phyloP scores from a whole-genome alignment of 805 yeast species.

The Spathaspora gorwiae region DNA sequence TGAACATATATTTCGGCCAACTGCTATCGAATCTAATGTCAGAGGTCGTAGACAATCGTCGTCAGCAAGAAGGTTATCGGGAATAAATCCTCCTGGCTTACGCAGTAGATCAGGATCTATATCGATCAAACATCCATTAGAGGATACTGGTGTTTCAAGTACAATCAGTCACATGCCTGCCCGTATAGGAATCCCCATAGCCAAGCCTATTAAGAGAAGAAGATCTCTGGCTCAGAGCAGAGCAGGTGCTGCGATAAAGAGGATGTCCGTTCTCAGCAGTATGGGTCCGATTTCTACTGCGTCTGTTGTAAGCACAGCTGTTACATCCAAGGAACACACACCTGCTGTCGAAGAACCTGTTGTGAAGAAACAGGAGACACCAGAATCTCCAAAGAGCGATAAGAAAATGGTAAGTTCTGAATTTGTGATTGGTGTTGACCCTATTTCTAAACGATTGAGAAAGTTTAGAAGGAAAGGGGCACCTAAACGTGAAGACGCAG shows the following conservation, averaged over 20 bases:
- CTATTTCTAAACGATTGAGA: slow-evolving; percentile 20
- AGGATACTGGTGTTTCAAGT: slow-evolving; percentile 8
- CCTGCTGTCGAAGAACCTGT: slow-evolving; percentile 6
- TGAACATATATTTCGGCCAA: slow-evolving; percentile 28
- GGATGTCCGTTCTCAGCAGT: background rate
- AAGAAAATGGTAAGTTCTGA: slow-evolving; percentile 9
- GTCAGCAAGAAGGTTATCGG: slow-evolving; percentile 30
- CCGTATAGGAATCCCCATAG: slow-evolving; percentile 35
- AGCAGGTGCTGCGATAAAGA: slow-evolving; percentile 7
- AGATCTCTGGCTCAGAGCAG: slow-evolving; percentile 18
- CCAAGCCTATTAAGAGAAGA: slow-evolving; percentile 26
- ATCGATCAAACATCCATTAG: slow-evolving; percentile 13
- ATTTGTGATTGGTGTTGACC: slow-evolving; percentile 31
- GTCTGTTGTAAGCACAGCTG: background rate
- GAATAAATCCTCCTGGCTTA: slow-evolving; percentile 22
- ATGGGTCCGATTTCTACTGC: background rate
- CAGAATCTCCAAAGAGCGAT: background rate
- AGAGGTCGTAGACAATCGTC: slow-evolving; percentile 25
- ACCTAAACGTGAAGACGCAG: slow-evolving; percentile 8
- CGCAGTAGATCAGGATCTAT: slow-evolving; percentile 27
- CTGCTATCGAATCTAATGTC: background rate
- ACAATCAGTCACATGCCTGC: slow-evolving; percentile 20
- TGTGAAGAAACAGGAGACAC: background rate
- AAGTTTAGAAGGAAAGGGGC: slow-evolving; percentile 20
- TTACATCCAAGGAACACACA: slow-evolving; percentile 3